Conservation (phyloP, 176 grass and related monocot genomes). For the Microstegium vimineum region DNA sequence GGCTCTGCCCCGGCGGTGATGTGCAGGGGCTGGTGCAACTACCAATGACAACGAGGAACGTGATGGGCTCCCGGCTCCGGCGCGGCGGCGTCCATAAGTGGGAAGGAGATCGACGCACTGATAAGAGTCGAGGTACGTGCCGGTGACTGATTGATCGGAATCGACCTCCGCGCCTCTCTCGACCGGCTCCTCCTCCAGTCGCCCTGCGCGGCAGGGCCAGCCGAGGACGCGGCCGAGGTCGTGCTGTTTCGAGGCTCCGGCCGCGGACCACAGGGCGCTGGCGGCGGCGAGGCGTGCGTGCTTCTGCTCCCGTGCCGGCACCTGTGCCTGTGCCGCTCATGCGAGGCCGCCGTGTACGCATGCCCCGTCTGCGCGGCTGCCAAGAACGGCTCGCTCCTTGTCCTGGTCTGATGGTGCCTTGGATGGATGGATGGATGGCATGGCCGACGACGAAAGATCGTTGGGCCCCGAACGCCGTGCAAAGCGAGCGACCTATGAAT, state of each 20-base stretch:
- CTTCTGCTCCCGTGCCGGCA: constrained; percentile 63
- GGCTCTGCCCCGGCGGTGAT: neutral
- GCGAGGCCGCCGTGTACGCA: constrained; percentile 15
- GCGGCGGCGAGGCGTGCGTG: neutral
- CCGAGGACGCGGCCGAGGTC: too few species aligned
- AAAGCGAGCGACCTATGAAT: neutral
- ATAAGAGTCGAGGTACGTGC: neutral
- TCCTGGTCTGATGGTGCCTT: neutral
- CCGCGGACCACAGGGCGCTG: too few species aligned
- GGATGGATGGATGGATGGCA: neutral
- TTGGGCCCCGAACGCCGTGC: neutral
- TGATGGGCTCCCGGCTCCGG: neutral
- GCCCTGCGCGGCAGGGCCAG: too few species aligned
- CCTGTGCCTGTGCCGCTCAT: constrained; percentile 49
- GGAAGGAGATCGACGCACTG: neutral
- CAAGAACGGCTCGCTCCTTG: constrained; percentile 39
- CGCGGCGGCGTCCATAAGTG: neutral
- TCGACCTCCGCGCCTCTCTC: too few species aligned
- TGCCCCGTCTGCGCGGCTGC: constrained; percentile 46
- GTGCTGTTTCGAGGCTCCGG: too few species aligned
- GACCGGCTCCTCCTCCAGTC: too few species aligned
- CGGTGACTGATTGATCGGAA: neutral
- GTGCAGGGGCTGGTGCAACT: neutral
- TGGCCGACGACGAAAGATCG: neutral
- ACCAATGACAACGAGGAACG: neutral